Evolutionary conservation across 2,329 filamentous ascomycete genomes (phyloP), one percentile per base, ranked within the genome.

Genomic region (Penicillium sumatraense): DNA sequence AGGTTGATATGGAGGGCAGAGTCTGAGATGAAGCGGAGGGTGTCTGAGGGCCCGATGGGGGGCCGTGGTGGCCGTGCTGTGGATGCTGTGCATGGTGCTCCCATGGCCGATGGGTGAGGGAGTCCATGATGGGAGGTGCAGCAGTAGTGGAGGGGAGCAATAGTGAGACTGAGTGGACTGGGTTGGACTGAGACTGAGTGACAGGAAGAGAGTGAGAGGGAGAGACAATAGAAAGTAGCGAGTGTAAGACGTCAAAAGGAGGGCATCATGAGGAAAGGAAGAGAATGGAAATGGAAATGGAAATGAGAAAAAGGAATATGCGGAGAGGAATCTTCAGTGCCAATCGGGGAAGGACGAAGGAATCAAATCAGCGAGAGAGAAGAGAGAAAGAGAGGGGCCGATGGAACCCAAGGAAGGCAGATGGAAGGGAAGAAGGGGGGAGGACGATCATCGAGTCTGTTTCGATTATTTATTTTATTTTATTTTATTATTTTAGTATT

Each of bases 1-100:
- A 64, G 8, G 78, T 79, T 31, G 77, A 76, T 54, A 80, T 80
- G 5, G 78, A 79, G 8, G 78, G 78, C 1, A 80, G 70, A 7
- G 76, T 78, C 57, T 78, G 76, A 8, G 71, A 70, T 14, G 74
- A 69, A 16, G 67, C 62, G 27, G 71, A 63, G 26, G 65, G 64
- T 5, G 67, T 70, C 29, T 75, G 74, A 33, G 74, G 70, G 48
- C 67, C 71, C 26, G 69, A 69, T 40, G 68, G 67, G 36, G 66
- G 58, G 21, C n/a, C n/a, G n/a, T n/a, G n/a, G n/a, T n/a, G n/a
- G n/a, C n/a, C n/a, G n/a, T n/a, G n/a, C n/a, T n/a, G n/a, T n/a
- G n/a, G n/a, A n/a, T 73, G 63, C 4, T 11, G 27, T 11, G 27
- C 5, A 11, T 31, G 27, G 14, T 73, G 63, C 67, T 78, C 77